phyloP scores from a whole-genome alignment of 2,329 filamentous ascomycete genomes.

The Sporothrix humicola region DNA sequence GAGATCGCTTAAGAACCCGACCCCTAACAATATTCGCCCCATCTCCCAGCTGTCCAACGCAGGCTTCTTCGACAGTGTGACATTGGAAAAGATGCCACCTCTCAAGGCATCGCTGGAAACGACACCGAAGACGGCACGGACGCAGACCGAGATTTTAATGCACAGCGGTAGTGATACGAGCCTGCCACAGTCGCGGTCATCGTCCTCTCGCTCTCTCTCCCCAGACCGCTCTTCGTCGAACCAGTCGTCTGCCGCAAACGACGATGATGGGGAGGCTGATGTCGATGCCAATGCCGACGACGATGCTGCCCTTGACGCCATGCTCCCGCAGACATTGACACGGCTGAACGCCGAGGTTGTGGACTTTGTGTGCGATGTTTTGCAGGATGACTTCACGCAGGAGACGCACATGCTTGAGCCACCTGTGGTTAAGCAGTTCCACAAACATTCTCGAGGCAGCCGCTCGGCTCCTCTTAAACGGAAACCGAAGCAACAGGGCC shows the following conservation, averaged over 20 bases:
- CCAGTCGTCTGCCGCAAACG: constrained; percentile 35
- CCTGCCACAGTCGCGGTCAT: constrained; percentile 31
- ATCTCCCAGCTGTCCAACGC: constrained; percentile 46
- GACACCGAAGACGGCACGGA: constrained; percentile 36
- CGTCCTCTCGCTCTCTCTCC: constrained; percentile 36
- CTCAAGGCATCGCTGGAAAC: constrained; percentile 39
- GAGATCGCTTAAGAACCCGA: constrained; percentile 39
- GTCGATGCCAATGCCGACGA: constrained; percentile 41
- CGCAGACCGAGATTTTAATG: constrained; percentile 37
- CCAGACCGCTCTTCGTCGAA: constrained; percentile 39
- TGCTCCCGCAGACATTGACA: constrained; percentile 63
- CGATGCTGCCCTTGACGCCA: constrained; percentile 44
- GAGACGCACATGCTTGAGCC: constrained; percentile 58
- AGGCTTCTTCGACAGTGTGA: constrained; percentile 45
- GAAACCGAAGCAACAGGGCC: constrained; percentile 42
- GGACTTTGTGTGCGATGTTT: constrained; percentile 65
- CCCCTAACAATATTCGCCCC: constrained; percentile 42
- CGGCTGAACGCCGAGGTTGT: constrained; percentile 61
- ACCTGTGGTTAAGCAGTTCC: constrained; percentile 43
- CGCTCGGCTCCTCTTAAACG: constrained; percentile 46
- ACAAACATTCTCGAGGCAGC: constrained; percentile 40
- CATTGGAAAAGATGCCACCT: constrained; percentile 46
- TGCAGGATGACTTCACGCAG: constrained; percentile 60
- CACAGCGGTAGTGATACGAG: constrained; percentile 39
- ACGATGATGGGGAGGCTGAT: not conserved